phyloP scores from a whole-genome alignment of 2,329 filamentous ascomycete genomes.

The Hypoxylon sp. region DNA sequence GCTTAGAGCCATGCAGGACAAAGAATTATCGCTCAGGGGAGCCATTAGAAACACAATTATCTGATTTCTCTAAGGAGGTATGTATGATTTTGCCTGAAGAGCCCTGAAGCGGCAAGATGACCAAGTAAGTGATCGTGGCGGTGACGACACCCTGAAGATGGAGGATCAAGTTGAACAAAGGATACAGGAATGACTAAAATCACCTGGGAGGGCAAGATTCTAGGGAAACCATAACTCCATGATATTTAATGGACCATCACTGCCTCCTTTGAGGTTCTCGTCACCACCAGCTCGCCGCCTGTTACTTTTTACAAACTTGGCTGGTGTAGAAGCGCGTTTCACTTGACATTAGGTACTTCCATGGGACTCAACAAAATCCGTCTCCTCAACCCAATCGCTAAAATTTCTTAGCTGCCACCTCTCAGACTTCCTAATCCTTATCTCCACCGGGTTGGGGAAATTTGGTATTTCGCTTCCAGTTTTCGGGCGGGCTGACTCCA shows the following conservation, averaged over 20 bases:
- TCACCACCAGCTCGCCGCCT: not conserved
- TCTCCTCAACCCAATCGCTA: constrained; percentile 45
- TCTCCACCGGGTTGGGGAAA: constrained; percentile 11
- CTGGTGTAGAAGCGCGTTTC: constrained; percentile 41
- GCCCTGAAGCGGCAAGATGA: too few relatives aligned
- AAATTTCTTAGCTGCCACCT: constrained; percentile 15
- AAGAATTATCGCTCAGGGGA: too few relatives aligned
- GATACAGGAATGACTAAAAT: not conserved
- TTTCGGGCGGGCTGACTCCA: constrained; percentile 36
- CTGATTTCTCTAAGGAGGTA: too few relatives aligned
- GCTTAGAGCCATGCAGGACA: too few relatives aligned
- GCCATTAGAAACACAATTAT: too few relatives aligned
- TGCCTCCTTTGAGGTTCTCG: not conserved
- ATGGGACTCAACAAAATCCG: constrained; percentile 38
- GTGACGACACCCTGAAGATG: too few relatives aligned
- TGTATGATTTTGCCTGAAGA: too few relatives aligned
- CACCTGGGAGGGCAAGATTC: too few relatives aligned
- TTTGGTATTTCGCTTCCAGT: not conserved
- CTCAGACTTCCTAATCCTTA: constrained; percentile 2
- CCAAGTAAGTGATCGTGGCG: too few relatives aligned
- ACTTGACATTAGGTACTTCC: constrained; percentile 19
- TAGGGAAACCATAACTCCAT: not conserved
- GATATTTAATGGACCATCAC: not conserved
- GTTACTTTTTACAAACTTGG: not conserved
- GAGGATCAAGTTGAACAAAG: not conserved